Base-by-base conservation (phyloP, 83 land plant species). In the Larix sibirica region DNA sequence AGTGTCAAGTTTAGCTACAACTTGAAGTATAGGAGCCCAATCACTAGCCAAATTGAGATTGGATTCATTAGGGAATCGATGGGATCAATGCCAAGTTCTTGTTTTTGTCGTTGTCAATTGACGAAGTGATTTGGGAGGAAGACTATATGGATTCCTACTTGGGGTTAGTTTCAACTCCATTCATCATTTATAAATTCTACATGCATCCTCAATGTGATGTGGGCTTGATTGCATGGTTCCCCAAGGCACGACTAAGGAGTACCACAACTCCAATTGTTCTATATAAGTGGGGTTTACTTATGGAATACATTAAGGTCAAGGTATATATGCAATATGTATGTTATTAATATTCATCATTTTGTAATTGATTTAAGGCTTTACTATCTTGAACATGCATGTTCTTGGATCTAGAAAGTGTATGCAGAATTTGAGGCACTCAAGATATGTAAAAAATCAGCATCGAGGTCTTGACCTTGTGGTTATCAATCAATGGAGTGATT, bases 21-120 rank as follows among this genome's bases (percentile, higher is more conserved):
- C 1, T 42, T 88, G 54, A 68, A 63, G n/a, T 91, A 89, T 82
- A 40, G 40, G 21, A 80, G 78, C 1, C 77, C 42, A 78, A 90
- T 91, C 81, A 79, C 94, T 7, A 90, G 94, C n/a, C 36, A 33
- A 18, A 36, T 91, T 3, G 23, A 75, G 2, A 82, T 36, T 17
- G 92, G 90, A 33, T 44, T 70, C 18, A 63, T 91, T 18, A 66
- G 58, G 77, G 67, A 85, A 0, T 75, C 89, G 85, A 58, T 70
- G 5, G 94, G 94, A 5, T 91, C 62, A 87, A 81, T n/a, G 94
- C 90, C 17, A 90, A 90, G 85, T 84, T 90, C 50, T 24, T 85
- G 64, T 89, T 83, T 65, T 70, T 87, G 10, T 87, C 90, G 90
- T 54, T 91, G 36, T 23, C 73, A 17, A 91, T 91, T 75, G 42